Evolutionary conservation across 2,329 filamentous ascomycete genomes (phyloP).

Genomic region (Colletotrichum tabaci): DNA sequence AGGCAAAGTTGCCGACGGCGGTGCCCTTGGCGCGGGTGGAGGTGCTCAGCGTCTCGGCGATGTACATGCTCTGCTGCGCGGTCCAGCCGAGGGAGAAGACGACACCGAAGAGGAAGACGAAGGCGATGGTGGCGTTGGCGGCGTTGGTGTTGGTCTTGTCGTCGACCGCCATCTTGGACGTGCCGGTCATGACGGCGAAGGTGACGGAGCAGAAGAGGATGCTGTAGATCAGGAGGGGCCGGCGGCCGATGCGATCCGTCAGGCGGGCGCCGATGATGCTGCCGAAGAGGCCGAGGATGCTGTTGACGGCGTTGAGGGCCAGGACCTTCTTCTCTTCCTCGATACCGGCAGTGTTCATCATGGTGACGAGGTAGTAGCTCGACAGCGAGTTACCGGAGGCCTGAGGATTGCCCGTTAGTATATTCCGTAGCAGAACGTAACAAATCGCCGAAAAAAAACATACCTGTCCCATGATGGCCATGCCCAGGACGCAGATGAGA

Average conservation of each 20-base stretch:
- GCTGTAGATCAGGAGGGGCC: conserved; percentile 65
- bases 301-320: conserved; percentile 67
- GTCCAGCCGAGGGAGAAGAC: conserved; percentile 68
- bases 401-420: background rate
- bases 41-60: conserved; percentile 63
- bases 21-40: conserved; percentile 62
- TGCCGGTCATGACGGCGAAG: conserved; percentile 65
- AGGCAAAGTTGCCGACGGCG: conserved; percentile 59
- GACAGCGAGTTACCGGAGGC: conserved; percentile 60
- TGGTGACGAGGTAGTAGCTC: conserved; percentile 69
- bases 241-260: conserved; percentile 70
- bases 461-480: conserved; percentile 68
- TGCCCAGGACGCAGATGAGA: conserved; percentile 66
- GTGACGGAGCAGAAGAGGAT: conserved; percentile 62
- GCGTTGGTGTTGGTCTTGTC: conserved; percentile 54
- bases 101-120: conserved; percentile 68
- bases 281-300: conserved; percentile 65
- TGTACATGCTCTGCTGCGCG: conserved; percentile 65
- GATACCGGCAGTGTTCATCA: conserved; percentile 67
- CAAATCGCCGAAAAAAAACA: conserved; percentile 44
- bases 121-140: conserved; percentile 63
- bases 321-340: conserved; percentile 62
- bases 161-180: conserved; percentile 60
- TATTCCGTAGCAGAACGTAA: no score
- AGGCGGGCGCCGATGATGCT: conserved; percentile 69